A percentile compares a stretch with the other conserved stretches of the same genome.
Evolutionary conservation across 2,329 filamentous ascomycete genomes (phyloP).

Genomic region (Fusarium sororula): DNA sequence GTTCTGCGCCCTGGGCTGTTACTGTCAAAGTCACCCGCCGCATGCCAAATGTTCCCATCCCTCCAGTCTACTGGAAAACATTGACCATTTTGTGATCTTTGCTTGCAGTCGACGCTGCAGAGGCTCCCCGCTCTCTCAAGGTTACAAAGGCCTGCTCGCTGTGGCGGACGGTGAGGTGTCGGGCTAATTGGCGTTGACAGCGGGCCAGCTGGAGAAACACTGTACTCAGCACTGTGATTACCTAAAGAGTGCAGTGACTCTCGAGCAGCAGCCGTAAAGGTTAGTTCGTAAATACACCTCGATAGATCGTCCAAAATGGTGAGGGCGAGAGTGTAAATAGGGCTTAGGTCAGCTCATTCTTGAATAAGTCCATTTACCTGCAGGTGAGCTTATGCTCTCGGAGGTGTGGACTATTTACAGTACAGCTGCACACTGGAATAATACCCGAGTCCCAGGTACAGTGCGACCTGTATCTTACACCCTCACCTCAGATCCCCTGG

Average conservation of each 20-base stretch:
- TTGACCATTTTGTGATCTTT: slow-evolving; percentile 16
- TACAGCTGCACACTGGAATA: neutral
- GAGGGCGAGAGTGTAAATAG: neutral
- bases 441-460: neutral
- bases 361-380: slow-evolving; percentile 7
- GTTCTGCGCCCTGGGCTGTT: slow-evolving; percentile 17
- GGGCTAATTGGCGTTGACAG: slow-evolving; percentile 3
- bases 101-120: slow-evolving; percentile 2
- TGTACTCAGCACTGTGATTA: slow-evolving; percentile 19
- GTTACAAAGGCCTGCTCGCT: slow-evolving; percentile 21
- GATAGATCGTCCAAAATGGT: neutral
- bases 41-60: slow-evolving; percentile 9
- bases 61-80: slow-evolving; percentile 16
- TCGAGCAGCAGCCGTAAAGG: neutral
- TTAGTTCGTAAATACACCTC: neutral
- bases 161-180: slow-evolving; percentile 8
- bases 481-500: neutral
- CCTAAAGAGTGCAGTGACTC: neutral
- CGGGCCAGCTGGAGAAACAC: slow-evolving; percentile 15
- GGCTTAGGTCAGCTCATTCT: slow-evolving; percentile 29
- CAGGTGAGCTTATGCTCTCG: slow-evolving; percentile 31
- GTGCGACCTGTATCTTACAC: slow-evolving; percentile 1
- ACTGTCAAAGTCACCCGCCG: slow-evolving; percentile 14
- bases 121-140: slow-evolving; percentile 22
- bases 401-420: slow-evolving; percentile 28